These are phyloP conservation scores for Colletotrichum sp. DNA, from an alignment of 2,329 filamentous ascomycete species.

Conservation along the genomic window DNA sequence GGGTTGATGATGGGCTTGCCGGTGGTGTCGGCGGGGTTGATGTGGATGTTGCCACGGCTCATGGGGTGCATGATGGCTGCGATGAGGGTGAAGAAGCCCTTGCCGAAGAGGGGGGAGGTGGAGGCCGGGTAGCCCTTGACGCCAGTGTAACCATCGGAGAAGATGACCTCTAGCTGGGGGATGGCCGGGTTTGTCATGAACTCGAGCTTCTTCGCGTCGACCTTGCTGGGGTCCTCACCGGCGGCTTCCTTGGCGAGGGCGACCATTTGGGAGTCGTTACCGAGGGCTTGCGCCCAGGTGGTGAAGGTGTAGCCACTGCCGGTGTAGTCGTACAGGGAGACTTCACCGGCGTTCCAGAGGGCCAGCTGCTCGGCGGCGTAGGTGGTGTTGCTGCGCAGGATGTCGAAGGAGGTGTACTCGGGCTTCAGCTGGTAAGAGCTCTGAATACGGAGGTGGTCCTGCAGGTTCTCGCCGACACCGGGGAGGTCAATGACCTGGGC, in stretches of 20 bases:
- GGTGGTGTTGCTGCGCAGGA: conserved; percentile 32
- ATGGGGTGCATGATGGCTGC: conserved; percentile 33
- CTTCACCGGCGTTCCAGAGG: conserved; percentile 34
- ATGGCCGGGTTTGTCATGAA: conserved; percentile 40
- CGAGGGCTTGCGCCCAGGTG: conserved; percentile 41
- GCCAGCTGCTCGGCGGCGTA: conserved; percentile 42
- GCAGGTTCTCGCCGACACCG: conserved; percentile 53
- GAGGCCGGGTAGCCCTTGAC: conserved; percentile 35
- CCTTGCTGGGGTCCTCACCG: conserved; percentile 29
- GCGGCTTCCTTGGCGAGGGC: conserved; percentile 35
- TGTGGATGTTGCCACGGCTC: conserved; percentile 35
- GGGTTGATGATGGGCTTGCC: conserved; percentile 38
- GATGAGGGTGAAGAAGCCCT: conserved; percentile 31
- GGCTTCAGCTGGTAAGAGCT: conserved; percentile 37
- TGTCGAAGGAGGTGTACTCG: conserved; percentile 34
- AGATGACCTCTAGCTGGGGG: conserved; percentile 47
- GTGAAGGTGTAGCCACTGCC: conserved; percentile 43
- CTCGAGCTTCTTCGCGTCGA: conserved; percentile 43
- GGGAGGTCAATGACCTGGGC: conserved; percentile 55
- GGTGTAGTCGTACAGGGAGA: conserved; percentile 43
- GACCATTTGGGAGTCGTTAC: conserved; percentile 33
- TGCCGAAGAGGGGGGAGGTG: conserved; percentile 31
- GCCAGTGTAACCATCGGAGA: conserved; percentile 50
- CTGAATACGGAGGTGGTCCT: conserved; percentile 38
- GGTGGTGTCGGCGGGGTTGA: conserved; percentile 35